Evolutionary conservation across 345 rosid genomes (phyloP), one percentile per base, ranked within the genome.

Genomic region (Erysimum cheiranthoides): DNA sequence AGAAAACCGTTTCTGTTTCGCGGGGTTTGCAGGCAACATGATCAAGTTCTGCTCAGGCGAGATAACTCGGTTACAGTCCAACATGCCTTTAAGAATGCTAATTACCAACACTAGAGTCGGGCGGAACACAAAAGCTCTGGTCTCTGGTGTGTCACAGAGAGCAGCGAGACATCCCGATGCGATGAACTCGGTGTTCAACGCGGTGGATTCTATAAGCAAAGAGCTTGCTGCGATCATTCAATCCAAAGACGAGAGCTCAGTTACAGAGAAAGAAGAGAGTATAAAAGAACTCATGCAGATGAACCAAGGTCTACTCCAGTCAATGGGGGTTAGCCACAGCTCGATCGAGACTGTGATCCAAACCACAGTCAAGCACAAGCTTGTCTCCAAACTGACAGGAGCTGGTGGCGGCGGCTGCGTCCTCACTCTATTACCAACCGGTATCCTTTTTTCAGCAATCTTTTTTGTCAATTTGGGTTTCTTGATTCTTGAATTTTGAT

Each of bases 381-480:
- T 96, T 69, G 71, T 91, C 62, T 88, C 99, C 36, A 96, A 93
- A 80, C 78, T 96, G 65, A 93, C 99, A 0, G 99, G 98, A 76
- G 99, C 96, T 62, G 99, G 99, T 8, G 97, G 98, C 4, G 98
- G 98, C 12, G 98, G 97, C 61, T 96, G 98, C 9, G 95, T 89
- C 59, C 88, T 96, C 12, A 95, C 98, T 11, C 75, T 96, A 14
- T 73, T 96, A 75, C 98, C 98, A 10, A 83, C 89, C 68, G 21
- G 96, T 96, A 96, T 90, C 93, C 90, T 84, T 74, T 32, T 70
- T 68, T 36, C 40, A 32, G 61, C 14, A 27, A 35, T 2, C 31
- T 31, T 32, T 65, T 13, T 39, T 35, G 10, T 56, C 27, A 14
- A 34, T 46, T 43, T 62, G 42, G 42, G 11, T 14, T 18, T 3